Evolutionary conservation across 305 asterid species (phyloP).

Genomic region (Fraxinus sp.): DNA sequence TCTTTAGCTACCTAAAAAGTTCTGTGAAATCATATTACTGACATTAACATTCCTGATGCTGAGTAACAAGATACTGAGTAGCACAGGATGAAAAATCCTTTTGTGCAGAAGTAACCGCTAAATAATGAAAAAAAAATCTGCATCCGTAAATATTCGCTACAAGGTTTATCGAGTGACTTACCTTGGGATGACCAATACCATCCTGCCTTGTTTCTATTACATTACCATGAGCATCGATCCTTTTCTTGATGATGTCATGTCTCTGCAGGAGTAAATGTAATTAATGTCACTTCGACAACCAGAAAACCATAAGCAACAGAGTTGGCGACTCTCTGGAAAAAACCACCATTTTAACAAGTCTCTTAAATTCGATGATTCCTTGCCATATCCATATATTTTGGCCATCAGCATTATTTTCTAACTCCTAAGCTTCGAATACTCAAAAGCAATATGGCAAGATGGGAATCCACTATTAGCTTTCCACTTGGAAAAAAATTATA

Average conservation of each 20-base stretch:
- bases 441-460: conserved; percentile 15
- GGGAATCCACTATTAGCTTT: neutral
- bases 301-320: neutral
- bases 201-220: conserved; percentile 84
- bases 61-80: conserved; percentile 21
- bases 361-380: conserved; percentile 6
- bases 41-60: conserved; percentile 15
- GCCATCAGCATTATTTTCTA: neutral
- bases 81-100: conserved; percentile 20
- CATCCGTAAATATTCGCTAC: conserved; percentile 4
- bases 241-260: conserved; percentile 91
- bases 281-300: conserved; percentile 23
- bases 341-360: neutral
- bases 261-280: conserved; percentile 54
- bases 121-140: conserved; percentile 1
- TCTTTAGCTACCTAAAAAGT: neutral
- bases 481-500: neutral
- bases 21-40: neutral
- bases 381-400: neutral
- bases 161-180: conserved; percentile 34
- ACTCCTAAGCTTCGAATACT: neutral
- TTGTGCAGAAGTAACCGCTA: conserved; percentile 4
- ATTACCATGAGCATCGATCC: conserved; percentile 86
- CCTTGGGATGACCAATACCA: conserved; percentile 88
- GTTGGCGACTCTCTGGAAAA: conserved; percentile 8